phyloP scores from a whole-genome alignment of 805 yeast genomes.

The Lachancea mirantina region DNA sequence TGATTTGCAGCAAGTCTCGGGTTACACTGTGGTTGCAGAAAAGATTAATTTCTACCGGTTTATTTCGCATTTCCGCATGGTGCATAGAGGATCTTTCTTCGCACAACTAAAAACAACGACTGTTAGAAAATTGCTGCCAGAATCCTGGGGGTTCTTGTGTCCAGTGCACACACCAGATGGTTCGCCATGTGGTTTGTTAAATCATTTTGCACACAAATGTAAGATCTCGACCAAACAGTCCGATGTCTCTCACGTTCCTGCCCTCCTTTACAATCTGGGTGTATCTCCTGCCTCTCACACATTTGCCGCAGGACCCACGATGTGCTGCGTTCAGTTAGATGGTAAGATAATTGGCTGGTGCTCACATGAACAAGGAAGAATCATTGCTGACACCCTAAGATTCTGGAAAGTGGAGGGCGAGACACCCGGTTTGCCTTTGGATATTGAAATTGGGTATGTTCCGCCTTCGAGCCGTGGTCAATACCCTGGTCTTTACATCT shows the following conservation, averaged over 20 bases:
- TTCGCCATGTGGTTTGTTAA: constrained; percentile 95
- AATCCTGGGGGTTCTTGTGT: constrained; percentile 98
- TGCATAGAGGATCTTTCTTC: constrained; percentile 98
- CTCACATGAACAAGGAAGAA: constrained; percentile 76
- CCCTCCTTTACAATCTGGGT: constrained; percentile 62
- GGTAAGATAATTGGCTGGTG: constrained; percentile 94
- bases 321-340: constrained; percentile 88
- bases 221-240: constrained; percentile 68
- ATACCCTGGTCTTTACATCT: constrained; percentile 89
- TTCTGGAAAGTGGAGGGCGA: constrained; percentile 85
- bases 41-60: constrained; percentile 95
- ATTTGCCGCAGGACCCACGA: constrained; percentile 78
- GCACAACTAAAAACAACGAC: constrained; percentile 97
- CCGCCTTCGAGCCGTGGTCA: constrained; percentile 96
- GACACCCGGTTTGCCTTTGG: constrained; percentile 65
- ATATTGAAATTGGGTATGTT: constrained; percentile 88
- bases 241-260: constrained; percentile 68
- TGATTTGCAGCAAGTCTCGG: constrained; percentile 95
- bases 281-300: constrained; percentile 68
- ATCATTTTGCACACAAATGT: constrained; percentile 95
- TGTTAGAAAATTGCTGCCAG: constrained; percentile 92
- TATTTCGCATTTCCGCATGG: constrained; percentile 98
- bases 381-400: constrained; percentile 84
- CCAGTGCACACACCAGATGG: constrained; percentile 99
- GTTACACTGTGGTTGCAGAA: constrained; percentile 97